A percentile compares a stretch with the other conserved stretches of the same genome.
phyloP scores from a whole-genome alignment of 176 grass and related monocot genomes.

The Zea mays region DNA sequence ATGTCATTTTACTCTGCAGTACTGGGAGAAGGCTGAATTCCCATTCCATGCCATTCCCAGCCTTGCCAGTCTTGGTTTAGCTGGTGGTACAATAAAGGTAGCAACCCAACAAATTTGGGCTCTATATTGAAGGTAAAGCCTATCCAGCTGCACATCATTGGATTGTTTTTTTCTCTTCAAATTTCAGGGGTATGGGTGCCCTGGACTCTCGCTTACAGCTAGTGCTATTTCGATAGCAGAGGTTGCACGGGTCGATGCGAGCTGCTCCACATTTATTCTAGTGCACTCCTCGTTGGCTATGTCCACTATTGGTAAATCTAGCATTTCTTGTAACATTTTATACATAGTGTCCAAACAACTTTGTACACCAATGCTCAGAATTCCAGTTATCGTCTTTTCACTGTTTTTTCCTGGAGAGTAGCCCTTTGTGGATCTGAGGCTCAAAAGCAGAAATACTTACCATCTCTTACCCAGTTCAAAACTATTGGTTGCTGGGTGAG shows the following conservation, averaged over 20 bases:
- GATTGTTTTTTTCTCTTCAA: neutral
- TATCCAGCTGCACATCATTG: neutral
- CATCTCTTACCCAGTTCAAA: conserved; percentile 67
- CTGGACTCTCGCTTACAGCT: conserved; percentile 70
- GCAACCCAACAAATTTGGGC: neutral
- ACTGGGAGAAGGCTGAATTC: conserved; percentile 94
- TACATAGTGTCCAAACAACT: conserved; percentile 8
- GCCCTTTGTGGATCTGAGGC: conserved; percentile 88
- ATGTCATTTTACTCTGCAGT: conserved; percentile 43
- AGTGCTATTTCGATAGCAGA: conserved; percentile 74
- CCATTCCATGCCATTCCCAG: conserved; percentile 81
- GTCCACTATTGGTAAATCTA: conserved; percentile 74
- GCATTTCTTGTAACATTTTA: neutral
- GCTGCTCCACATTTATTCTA: conserved; percentile 91
- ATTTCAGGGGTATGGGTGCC: conserved; percentile 74
- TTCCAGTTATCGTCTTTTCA: neutral
- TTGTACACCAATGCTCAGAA: neutral
- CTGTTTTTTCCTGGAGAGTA: conserved; percentile 36
- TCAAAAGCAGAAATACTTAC: conserved; percentile 93
- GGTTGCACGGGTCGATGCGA: conserved; percentile 91
- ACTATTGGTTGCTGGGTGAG: conserved; percentile 92
- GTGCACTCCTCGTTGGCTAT: conserved; percentile 95
- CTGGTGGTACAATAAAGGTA: conserved; percentile 89
- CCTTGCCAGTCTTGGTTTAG: conserved; percentile 61
- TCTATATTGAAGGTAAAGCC: conserved; percentile 6